Evolutionary conservation across 2,329 filamentous ascomycete species (phyloP), one percentile per base, ranked within the genome.

Genomic region (Diaporthe nobilis): DNA sequence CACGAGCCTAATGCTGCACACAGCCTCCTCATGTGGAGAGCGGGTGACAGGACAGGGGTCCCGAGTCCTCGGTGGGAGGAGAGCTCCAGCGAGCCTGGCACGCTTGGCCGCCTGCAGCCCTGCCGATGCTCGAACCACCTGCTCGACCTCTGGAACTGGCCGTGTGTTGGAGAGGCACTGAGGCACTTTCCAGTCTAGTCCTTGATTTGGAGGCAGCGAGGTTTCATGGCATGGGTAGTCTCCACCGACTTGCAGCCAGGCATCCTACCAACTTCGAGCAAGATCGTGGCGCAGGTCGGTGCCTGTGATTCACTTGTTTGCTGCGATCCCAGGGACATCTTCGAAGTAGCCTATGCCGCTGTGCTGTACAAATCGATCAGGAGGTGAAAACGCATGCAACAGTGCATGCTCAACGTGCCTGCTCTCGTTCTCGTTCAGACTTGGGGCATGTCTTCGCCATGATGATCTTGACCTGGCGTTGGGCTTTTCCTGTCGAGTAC

Each of bases 1-100:
- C 65, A 70, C 65, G 65, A 70, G 65, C 65, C 65, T 70, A 70
- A 42, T 70, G 65, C 65, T 70, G 65, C 65, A 70, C 65, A 70
- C 65, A 70, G 65, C 65, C 65, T 37, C 65, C 13, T 37, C 8
- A 15, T 68, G 65, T 28, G 65, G 65, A 55, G 65, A 55, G 49
- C 65, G 47, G 65, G 65, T 68, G 65, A 28, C 47, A 20, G 47
- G 31, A 49, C 65, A 53, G 15, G 65, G 63, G 63, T 37, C 31
- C 39, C 22, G 34, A 22, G 31, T 42, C 22, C 25, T 25, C 22
- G 20, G 57, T 25, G 37, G n/a, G 37, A 20, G 39, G 39, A 44
- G 42, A 63, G 22, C 49, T 70, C 22, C 65, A 53, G 34, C 20
- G 31, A 53, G 65, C 31, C n/a, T 34, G 34, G 34, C 34, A 34